Evolutionary conservation across 768 basidiomycete genomes (phyloP), one percentile per base, ranked within the genome.

Genomic region (Mycena chlorophos): DNA sequence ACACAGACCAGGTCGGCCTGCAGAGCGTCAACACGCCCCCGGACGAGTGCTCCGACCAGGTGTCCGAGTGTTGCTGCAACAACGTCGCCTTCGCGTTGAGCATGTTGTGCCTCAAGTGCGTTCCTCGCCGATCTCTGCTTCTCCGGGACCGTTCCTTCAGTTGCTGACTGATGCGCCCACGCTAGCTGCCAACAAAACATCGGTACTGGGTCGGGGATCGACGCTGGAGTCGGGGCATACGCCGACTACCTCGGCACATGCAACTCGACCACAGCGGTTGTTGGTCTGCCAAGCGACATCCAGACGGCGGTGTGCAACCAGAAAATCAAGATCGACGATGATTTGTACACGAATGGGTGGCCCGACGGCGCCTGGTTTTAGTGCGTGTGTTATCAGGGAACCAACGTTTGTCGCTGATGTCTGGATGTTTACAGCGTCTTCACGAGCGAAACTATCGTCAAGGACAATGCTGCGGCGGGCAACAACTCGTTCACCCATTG

Each of bases 21-120:
- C 34, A 51, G 31, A 40, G 47, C 34, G 17, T 26, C 12, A 55
- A 50, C 45, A 66, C 67, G 17, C 67, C 68, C 13, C 65, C 65
- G 8, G 67, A 69, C 54, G 16, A 48, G 16, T 69, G 68, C 29
- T 53, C 56, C 17, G 64, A 66, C 52, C 67, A 69, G 53, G 43
- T 66, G 39, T 62, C 60, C 34, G 3, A 38, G 2, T 66, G 65
- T 28, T 66, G 65, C 47, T 66, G 65, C 59, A 66, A 66, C 39
- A 58, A 58, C 30, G 46, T 66, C 46, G 26, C 65, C 14, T 66
- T 63, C 20, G 55, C 51, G 19, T 54, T 66, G 1, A 65, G 64
- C 55, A 66, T 66, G 65, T 56, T 66, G 4, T 66, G 65, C 47
- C 58, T 66, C 51, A 66, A 66, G 65, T 66, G 34, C 51, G 63